These are phyloP conservation scores for Boletus vermiculosoides DNA, from an alignment of 768 basidiomycete genomes.

Conservation along the genomic window DNA sequence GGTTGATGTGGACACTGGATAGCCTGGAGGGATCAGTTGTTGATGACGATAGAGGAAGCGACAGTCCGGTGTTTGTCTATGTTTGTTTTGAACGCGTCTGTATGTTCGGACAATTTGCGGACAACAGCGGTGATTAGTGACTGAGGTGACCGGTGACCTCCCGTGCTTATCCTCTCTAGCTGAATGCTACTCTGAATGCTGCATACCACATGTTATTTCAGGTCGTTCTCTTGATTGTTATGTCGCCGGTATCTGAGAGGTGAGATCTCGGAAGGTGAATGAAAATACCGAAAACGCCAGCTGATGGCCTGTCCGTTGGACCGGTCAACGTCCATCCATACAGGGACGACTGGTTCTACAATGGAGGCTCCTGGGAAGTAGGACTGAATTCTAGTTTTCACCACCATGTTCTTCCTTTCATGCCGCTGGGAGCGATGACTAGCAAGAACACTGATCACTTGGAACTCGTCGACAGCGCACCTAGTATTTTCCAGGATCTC, in stretches of 20 bases:
- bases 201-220: conserved; percentile 44
- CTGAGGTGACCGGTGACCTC: too few relatives aligned
- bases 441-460: not conserved
- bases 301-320: conserved; percentile 50
- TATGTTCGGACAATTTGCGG: too few relatives aligned
- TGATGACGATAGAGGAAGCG: too few relatives aligned
- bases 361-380: conserved; percentile 36
- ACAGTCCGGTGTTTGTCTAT: too few relatives aligned
- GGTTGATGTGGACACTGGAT: too few relatives aligned
- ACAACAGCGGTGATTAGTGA: too few relatives aligned
- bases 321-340: conserved; percentile 46
- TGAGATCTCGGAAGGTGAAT: conserved; percentile 48
- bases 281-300: conserved; percentile 49
- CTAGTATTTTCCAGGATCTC: conserved; percentile 39
- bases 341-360: conserved; percentile 37
- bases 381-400: conserved; percentile 43
- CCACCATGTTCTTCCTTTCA: conserved; percentile 10
- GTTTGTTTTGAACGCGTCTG: too few relatives aligned
- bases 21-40: too few relatives aligned
- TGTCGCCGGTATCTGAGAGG: conserved; percentile 45
- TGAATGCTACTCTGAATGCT: conserved; percentile 52
- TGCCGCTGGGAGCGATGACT: not conserved
- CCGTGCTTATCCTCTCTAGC: conserved; percentile 32
- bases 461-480: conserved; percentile 27
- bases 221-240: conserved; percentile 43